phyloP scores from a whole-genome alignment of 2,329 filamentous ascomycete genomes.

The Colletotrichum graminicola region DNA sequence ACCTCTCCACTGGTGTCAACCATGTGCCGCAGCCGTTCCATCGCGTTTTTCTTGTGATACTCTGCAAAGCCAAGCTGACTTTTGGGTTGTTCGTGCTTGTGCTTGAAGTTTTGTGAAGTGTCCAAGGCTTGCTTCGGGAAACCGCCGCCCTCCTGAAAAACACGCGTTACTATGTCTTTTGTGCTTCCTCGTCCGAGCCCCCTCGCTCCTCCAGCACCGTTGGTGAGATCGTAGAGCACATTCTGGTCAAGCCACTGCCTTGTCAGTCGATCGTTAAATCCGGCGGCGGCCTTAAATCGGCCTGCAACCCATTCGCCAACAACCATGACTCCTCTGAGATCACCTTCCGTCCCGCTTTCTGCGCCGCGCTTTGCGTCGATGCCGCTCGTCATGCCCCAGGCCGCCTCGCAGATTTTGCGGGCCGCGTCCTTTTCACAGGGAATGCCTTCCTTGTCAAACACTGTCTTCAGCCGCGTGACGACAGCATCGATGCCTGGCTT shows the following conservation, averaged over 20 bases:
- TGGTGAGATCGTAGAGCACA: slow-evolving; percentile 74
- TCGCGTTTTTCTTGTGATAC: slow-evolving; percentile 77
- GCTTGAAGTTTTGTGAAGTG: slow-evolving; percentile 51
- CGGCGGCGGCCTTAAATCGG: slow-evolving; percentile 67
- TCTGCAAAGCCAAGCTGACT: slow-evolving; percentile 78
- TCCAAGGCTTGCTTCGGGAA: slow-evolving; percentile 72
- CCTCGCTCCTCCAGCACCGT: slow-evolving; percentile 78
- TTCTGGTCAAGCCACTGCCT: slow-evolving; percentile 83
- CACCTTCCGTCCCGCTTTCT: slow-evolving; percentile 76
- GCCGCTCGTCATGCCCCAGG: slow-evolving; percentile 83
- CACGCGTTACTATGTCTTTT: slow-evolving; percentile 81
- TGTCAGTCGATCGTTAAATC: slow-evolving; percentile 66
- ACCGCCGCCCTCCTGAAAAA: slow-evolving; percentile 83
- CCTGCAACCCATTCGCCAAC: slow-evolving; percentile 89
- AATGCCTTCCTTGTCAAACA: slow-evolving; percentile 92
- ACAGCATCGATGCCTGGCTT: slow-evolving; percentile 91
- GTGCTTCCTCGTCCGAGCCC: slow-evolving; percentile 78
- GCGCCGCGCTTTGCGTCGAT: slow-evolving; percentile 76
- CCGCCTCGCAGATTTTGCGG: slow-evolving; percentile 83
- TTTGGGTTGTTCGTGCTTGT: slow-evolving; percentile 65
- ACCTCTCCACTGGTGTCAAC: slow-evolving; percentile 83
- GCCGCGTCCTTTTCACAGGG: slow-evolving; percentile 90
- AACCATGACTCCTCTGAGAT: slow-evolving; percentile 86
- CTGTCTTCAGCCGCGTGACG: slow-evolving; percentile 80
- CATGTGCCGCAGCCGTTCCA: slow-evolving; percentile 80